Base-by-base conservation (phyloP, 2,329 filamentous ascomycete genomes). In the Juglanconis oblonga region DNA sequence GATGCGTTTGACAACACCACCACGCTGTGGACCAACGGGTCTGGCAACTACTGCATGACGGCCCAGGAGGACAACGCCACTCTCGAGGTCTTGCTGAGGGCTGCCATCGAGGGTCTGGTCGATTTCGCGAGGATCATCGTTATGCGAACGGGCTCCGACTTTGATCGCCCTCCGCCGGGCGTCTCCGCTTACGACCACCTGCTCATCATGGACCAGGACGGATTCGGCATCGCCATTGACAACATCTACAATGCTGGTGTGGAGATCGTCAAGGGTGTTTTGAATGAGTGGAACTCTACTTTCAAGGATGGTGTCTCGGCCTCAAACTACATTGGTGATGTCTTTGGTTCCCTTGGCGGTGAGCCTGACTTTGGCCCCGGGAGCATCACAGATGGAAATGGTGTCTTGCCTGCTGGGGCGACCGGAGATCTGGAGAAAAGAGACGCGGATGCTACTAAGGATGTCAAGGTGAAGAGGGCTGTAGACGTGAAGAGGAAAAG, bases 11-110 rank as follows among this genome's bases (percentile, higher is more conserved):
- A 85, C 66, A 86, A 87, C 64, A 87, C 83, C 24, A 87, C 86
- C 3, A 73, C 66, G 0, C 67, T 88, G 0, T 83, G 86, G 74
- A 91, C 88, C 2, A 90, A 90, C 67, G 87, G 87, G 3, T 84
- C 81, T 0, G 87, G 85, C 0, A 71, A 79, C 5, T 91, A 91
- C 74, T 91, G 88, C 75, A 84, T 87, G 73, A 88, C 82, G 48
- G 87, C 87, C 0, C 88, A 91, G 70, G 89, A 91, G 71, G 88
- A 91, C 69, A 90, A 87, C 66, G 88, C 87, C 0, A 83, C 82
- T 0, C 80, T 91, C 1, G 87, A 88, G 66, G 87, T 83, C 5
- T 74, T 91, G 33, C 72, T 90, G 24, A 81, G 88, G 11, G 81
- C 81, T 1, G 82, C 85, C 0, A 72, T 82, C 29, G 76, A 78